These are phyloP conservation scores for Leccinum subspadiceum DNA, from an alignment of 1,284 basidiomycete genomes.

Conservation along the genomic window DNA sequence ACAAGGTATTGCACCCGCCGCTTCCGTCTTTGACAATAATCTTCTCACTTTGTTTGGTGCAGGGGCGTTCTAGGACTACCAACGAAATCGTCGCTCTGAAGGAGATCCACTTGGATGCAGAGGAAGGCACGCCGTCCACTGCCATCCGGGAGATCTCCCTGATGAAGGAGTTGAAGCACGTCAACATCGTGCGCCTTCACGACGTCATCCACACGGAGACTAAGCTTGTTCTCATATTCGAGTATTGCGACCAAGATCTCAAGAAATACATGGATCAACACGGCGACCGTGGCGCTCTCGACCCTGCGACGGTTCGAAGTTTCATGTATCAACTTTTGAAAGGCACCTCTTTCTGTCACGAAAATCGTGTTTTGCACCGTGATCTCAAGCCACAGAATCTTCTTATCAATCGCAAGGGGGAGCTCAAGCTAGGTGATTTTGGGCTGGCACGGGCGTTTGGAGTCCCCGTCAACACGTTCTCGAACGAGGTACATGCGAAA, in stretches of 20 bases:
- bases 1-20: constrained; percentile 60
- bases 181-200: constrained; percentile 94
- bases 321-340: constrained; percentile 98
- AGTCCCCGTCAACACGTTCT: constrained; percentile 95
- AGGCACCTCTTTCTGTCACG: constrained; percentile 98
- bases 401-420: constrained; percentile 95
- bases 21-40: neutral
- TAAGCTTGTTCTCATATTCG: constrained; percentile 98
- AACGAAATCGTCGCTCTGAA: constrained; percentile 91
- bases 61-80: constrained; percentile 84
- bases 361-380: constrained; percentile 96
- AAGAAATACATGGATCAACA: constrained; percentile 99
- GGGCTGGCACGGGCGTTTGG: constrained; percentile 94
- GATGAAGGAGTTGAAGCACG: constrained; percentile 96
- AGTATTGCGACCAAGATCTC: constrained; percentile 97
- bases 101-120: constrained; percentile 94
- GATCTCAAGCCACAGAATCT: constrained; percentile 98
- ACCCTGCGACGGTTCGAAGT: constrained; percentile 89
- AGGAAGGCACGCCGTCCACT: constrained; percentile 93
- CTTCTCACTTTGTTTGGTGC: constrained; percentile 15
- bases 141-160: constrained; percentile 94
- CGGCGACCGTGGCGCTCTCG: constrained; percentile 93
- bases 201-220: constrained; percentile 99
- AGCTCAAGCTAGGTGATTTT: constrained; percentile 97
- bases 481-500: constrained; percentile 72